phyloP scores from a whole-genome alignment of 2,329 filamentous ascomycete genomes.

The Ophidiomyces ophidiicola region DNA sequence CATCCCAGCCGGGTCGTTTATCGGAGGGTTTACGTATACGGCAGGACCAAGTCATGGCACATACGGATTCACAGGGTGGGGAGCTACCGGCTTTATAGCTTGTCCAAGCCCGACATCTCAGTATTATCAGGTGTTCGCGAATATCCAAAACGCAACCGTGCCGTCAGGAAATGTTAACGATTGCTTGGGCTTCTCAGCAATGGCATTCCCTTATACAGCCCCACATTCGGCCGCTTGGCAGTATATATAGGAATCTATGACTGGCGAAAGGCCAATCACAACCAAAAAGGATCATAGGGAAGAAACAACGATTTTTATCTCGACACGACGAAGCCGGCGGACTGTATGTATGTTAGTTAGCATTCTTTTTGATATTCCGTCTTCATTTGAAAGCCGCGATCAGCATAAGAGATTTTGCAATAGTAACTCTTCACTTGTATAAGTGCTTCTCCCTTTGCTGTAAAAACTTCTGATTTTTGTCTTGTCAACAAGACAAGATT shows the following conservation, averaged over 20 bases:
- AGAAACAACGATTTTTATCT: no score
- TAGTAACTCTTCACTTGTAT: no score
- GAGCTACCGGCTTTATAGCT: constrained; percentile 33
- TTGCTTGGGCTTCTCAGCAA: constrained; percentile 31
- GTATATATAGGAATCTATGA: constrained; percentile 29
- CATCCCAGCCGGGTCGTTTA: constrained; percentile 41
- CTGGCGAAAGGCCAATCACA: no score
- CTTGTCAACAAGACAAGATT: no score
- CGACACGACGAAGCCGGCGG: not conserved
- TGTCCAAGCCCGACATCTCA: constrained; percentile 26
- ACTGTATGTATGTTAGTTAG: no score
- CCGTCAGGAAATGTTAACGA: constrained; percentile 28
- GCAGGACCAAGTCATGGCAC: constrained; percentile 20
- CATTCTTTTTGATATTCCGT: no score
- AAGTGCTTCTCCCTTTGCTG: no score
- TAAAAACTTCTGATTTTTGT: no score
- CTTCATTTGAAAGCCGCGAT: no score
- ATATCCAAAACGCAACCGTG: constrained; percentile 30
- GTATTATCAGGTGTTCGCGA: constrained; percentile 34
- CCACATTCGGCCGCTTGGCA: constrained; percentile 28
- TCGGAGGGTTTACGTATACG: constrained; percentile 39
- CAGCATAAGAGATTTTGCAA: no score
- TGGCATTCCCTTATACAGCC: constrained; percentile 22
- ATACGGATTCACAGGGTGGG: constrained; percentile 26
- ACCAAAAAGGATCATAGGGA: no score